Base-by-base conservation (phyloP, 2,329 filamentous ascomycete species). In the Chaetomium sp. region DNA sequence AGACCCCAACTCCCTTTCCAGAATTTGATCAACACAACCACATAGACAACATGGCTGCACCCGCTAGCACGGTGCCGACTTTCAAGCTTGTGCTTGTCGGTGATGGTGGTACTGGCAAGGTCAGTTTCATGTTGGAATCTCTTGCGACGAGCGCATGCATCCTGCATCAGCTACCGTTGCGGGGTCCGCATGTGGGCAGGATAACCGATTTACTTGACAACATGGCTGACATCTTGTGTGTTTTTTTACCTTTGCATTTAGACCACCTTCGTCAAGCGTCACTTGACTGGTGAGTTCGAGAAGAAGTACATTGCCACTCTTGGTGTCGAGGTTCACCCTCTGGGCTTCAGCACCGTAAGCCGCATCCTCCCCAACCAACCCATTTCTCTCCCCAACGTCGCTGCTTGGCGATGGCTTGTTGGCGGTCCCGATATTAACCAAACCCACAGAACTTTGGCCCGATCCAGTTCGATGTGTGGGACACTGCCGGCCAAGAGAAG, bases 241-340 rank as follows among this genome's bases (percentile, higher is more conserved):
- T 27, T 27, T 27, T 27, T 27, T 27, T 27, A 27, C 2, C 19
- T 27, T 27, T 27, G 3, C 19, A 19, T 48, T 35, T 72, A 99
- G 94, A 99, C 94, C 74, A 99, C 94, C 73, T 99, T 99, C 78
- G 94, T 99, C 83, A 99, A 99, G 88, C 94, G 94, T 73, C 94
- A 99, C 80, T 85, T 97, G 85, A 99, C 94, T 72, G 94, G 94
- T 75, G 94, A 99, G 76, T 99, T 99, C 74, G 94, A 99, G 81
- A 99, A 99, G 88, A 99, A 97, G 82, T 99, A 99, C 81, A 97
- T 99, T 76, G 94, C 94, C 70, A 99, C 94, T 59, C 89, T 99
- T 65, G 94, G 94, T 87, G 94, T 99, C 74, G 94, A 99, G 77
- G 94, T 99, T 66, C 94, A 99, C 82, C 94, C 94, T 74, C 89